Evolutionary conservation across 192 early-diverging fungal genomes (phyloP), one percentile per base, ranked within the genome.

Genomic region (Backusella tuberculispora): DNA sequence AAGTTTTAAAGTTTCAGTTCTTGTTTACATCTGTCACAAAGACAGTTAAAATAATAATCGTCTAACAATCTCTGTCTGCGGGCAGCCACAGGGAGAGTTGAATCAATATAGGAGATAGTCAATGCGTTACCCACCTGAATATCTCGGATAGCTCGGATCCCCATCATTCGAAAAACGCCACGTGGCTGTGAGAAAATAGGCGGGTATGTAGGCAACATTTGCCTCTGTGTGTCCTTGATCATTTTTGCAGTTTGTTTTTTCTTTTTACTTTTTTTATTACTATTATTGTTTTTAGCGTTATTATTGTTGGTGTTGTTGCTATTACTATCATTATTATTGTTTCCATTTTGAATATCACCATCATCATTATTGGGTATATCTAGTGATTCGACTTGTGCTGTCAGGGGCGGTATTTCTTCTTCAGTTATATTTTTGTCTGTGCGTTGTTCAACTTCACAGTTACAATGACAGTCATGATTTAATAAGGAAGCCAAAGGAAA

Each of bases 31-130:
- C 90, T 75, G 24, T 79, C 69, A 66, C 92, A 93, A 38, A 56
- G 63, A 71, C 92, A 93, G 24, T 81, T 74, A 74, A 93, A 93
- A 68, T 83, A 89, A 73, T 93, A 93, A 45, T 92, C 90, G 12
- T 80, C 76, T 48, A 79, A 40, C 29, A 93, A 76, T 24, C 64
- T 77, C 2, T 81, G 48, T 8, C 89, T 86, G 3, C 92, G 86
- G 41, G 85, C 84, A 15, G 86, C 74, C 14, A 92, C 74, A 2
- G 90, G 89, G 47, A 85, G 74, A 37, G 89, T 82, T 15, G 83
- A 83, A 75, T 91, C 89, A 47, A 92, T 90, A 76, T 93, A 93
- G 13, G 88, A 86, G 60, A 93, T 93, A 2, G 85, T 90, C 45
- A 93, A 68, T 21, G 85, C 82, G 69, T 88, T 84, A 67, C 78